Base-by-base conservation (phyloP, 2,329 filamentous ascomycete species). In the Clonostachys byssicola region DNA sequence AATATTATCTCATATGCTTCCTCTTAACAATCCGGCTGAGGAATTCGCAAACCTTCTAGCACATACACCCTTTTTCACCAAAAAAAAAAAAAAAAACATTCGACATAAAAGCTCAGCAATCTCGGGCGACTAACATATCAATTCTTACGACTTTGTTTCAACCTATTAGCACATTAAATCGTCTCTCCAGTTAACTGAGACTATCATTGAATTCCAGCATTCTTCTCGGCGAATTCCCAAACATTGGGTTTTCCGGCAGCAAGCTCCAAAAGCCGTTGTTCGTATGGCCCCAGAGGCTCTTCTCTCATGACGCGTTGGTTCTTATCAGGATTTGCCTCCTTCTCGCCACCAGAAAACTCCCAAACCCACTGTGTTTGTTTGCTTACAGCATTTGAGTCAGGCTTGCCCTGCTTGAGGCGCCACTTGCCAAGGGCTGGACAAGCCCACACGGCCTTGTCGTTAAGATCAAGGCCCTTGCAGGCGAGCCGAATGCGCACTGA, bases 401-500 rank as follows among this genome's bases (percentile, higher is more conserved):
- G 53, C 17, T 57, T 52, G 4, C 65, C 66, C 14, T 62, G 66
- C 48, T 61, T 64, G 34, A 77, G 60, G 39, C 62, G 63, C 76
- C 75, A 79, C 42, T 63, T 61, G 13, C 65, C 57, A 8, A 79
- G 61, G 0, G 77, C 69, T 0, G 67, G 56, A 16, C 72, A 75
- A 14, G 62, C 59, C 74, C 77, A 81, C n/a, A 66, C 48, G 1
- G 56, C 61, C 20, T 61, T 57, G 54, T 81, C 77, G 51, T 80
- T 70, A 34, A 75, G 62, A 1, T 70, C 74, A 4, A 77, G 66
- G 2, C 77, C 78, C 44, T 69, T 57, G 49, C 73, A 73, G 3
- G 73, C 72, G 13, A 81, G 67, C 5, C 77, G 71, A n/a, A 78
- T 66, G 2, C 78, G 70, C 2, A 78, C 78, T 3, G 74, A 77